Evolutionary conservation across 345 rosid genomes (phyloP), one percentile per base, ranked within the genome.

Genomic region (Gossypium rotundifolium): DNA sequence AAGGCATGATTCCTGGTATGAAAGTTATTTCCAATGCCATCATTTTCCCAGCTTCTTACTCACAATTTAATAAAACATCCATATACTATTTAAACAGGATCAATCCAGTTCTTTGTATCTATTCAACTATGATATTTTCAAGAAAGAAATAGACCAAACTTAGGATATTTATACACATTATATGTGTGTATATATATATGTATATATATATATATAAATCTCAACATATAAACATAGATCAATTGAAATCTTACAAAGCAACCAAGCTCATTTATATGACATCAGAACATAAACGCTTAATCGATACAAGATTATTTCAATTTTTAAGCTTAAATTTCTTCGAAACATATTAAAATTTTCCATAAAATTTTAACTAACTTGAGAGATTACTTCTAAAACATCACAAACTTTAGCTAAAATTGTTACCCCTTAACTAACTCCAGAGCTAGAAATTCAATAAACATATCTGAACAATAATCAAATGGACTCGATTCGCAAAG

Each of bases 401-500:
- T 69, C 33, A 51, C 25, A 69, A 23, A 17, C 27, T 49, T 51
- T 49, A 27, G 42, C 16, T 11, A 65, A 0, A 20, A 65, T 48
- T 2, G 12, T 48, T 48, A 1, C 4, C 4, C 16, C 51, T 48
- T 48, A 48, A 1, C 51, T 13, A 11, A 48, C 14, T 10, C 3
- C 0, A 11, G 51, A 48, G 2, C 16, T 48, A 11, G 51, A 48
- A 48, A 48, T 10, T 48, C 16, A 48, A 48, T 48, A 48, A 78
- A 70, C 76, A 69, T 80, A 83, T 86, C 86, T 69, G 45, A 76
- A 58, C 70, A 60, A 53, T 63, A 29, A 74, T 51, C 71, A 40
- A 73, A 77, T 73, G 73, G 85, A 81, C 75, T 83, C 79, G 59
- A 70, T 14, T 70, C 61, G 58, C 45, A 71, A 64, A 74, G 20